Evolutionary conservation across 805 yeast genomes (phyloP), one percentile per base, ranked within the genome.

Genomic region (Ogataea chonburiensis): DNA sequence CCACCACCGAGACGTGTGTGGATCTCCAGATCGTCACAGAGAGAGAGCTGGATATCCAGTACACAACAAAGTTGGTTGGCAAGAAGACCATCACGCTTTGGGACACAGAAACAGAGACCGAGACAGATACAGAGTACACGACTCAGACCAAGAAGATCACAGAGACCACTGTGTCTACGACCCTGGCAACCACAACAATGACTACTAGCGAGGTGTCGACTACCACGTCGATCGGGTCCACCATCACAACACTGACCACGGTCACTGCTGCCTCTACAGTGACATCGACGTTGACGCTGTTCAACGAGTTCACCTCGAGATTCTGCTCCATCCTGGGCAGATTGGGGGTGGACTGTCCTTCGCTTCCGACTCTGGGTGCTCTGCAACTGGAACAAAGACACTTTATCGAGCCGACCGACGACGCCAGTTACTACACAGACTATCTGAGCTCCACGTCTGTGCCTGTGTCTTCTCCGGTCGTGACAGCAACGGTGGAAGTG

Each of bases 311-410:
- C 28, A 45, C 50, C 2, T 45, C 52, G 3, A 34, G 52, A 15
- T 45, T 45, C 28, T 48, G 50, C 22, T 39, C 47, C 7, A 40
- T 48, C 22, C 27, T 45, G 31, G 38, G 47, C 15, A 37, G 48
- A 11, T 21, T 48, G 19, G 52, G 50, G 7, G 49, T 39, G 4
- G 44, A 39, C 10, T 48, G 50, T 31, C 48, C 52, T 2, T 11
- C 35, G 10, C 21, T 31, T 13, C 30, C 37, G 10, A 21, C 39
- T 4, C 23, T 31, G 25, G 29, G 12, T 20, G 27, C 40, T 17
- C 13, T 40, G 14, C 37, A 28, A 7, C 29, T 47, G 30, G 31
- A 21, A 10, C 39, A 24, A 17, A 40, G 49, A 25, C 45, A 33
- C 5, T 36, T 26, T 11, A 16, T 13, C 4, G 45, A 34, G 29